Percentiles rank a stretch among this genome's conserved stretches.
phyloP scores from a whole-genome alignment of 306 rosid genomes.

The Comarum palustre region DNA sequence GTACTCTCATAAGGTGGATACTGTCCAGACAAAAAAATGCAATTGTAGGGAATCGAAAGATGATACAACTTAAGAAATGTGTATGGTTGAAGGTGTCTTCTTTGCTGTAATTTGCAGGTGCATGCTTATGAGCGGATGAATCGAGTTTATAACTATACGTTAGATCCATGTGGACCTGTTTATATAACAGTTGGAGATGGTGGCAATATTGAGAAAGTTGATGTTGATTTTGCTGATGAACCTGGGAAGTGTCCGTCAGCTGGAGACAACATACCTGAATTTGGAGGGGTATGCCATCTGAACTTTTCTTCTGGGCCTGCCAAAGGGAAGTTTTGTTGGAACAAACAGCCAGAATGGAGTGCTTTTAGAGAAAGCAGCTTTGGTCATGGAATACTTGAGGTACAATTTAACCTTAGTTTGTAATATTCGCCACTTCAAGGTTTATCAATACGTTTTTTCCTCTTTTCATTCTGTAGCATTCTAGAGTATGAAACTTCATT shows the following conservation, averaged over 20 bases:
- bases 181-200: constrained; percentile 91
- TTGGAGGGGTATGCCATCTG: constrained; percentile 75
- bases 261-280: constrained; percentile 70
- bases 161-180: constrained; percentile 81
- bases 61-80: background rate
- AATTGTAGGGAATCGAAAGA: background rate
- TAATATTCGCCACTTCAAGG: background rate
- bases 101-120: constrained; percentile 46
- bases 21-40: background rate
- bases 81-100: constrained; percentile 1
- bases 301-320: constrained; percentile 79
- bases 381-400: constrained; percentile 96
- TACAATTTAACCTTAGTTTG: constrained; percentile 28
- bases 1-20: background rate
- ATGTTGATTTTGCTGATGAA: constrained; percentile 84
- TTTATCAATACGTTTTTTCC: background rate
- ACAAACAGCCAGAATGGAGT: constrained; percentile 83
- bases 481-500: background rate
- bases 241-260: constrained; percentile 82
- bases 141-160: constrained; percentile 69
- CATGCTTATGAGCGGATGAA: constrained; percentile 94
- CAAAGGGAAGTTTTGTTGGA: constrained; percentile 81
- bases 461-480: background rate
- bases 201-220: constrained; percentile 87
- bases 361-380: constrained; percentile 96